These are phyloP conservation scores for Trichoderma simmonsii DNA, from an alignment of 2,329 filamentous ascomycete species.

Conservation along the genomic window DNA sequence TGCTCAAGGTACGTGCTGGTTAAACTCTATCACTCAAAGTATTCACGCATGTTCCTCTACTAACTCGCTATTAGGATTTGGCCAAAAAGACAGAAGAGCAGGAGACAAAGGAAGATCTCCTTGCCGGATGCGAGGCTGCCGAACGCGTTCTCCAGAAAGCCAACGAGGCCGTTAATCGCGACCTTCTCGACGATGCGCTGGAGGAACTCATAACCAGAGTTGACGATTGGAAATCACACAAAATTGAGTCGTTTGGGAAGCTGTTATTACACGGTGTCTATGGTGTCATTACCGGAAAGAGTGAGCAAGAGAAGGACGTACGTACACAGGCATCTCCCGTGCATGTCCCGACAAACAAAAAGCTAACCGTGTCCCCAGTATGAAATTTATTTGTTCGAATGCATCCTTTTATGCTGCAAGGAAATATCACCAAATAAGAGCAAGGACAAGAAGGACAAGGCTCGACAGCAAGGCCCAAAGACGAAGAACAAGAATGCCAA, in stretches of 20 bases:
- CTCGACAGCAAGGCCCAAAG: constrained; percentile 55
- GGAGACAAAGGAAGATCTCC: constrained; percentile 67
- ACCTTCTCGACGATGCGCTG: constrained; percentile 78
- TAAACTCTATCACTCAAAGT: constrained; percentile 4
- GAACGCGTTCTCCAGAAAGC: constrained; percentile 79
- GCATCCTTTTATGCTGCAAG: constrained; percentile 94
- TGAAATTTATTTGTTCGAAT: constrained; percentile 95
- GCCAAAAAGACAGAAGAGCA: constrained; percentile 79
- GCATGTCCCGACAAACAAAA: not conserved
- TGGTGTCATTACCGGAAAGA: constrained; percentile 84
- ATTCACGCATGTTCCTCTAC: not conserved
- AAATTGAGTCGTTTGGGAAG: constrained; percentile 86
- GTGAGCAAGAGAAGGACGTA: constrained; percentile 88
- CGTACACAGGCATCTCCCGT: constrained; percentile 28
- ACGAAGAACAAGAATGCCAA: constrained; percentile 67
- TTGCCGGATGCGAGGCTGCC: constrained; percentile 74
- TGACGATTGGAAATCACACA: constrained; percentile 95
- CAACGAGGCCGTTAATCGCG: constrained; percentile 86
- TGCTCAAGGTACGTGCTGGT: constrained; percentile 65
- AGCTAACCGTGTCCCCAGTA: constrained; percentile 55
- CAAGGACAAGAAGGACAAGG: constrained; percentile 72
- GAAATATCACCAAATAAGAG: constrained; percentile 81
- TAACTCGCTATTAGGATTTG: constrained; percentile 59
- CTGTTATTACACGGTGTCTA: constrained; percentile 86
- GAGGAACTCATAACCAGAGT: constrained; percentile 78